Evolutionary conservation across 1,139 yeast species (phyloP).

Genomic region (Kurtzmaniella quercitrusa): DNA sequence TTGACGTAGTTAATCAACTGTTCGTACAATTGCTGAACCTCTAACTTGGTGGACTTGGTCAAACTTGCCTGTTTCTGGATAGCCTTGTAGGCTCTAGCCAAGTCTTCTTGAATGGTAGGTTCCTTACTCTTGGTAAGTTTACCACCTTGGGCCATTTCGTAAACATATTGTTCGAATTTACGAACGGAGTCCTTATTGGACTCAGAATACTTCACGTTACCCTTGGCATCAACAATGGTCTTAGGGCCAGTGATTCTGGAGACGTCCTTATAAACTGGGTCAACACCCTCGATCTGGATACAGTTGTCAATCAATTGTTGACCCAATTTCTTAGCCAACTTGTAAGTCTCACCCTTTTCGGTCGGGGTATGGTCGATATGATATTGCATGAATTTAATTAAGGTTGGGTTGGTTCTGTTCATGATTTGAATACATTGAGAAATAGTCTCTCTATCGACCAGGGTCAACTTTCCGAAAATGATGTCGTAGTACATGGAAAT

Average conservation of each 20-base stretch:
- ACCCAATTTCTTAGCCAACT: conserved; percentile 85
- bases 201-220: conserved; percentile 81
- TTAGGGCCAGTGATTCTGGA: conserved; percentile 93
- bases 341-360: conserved; percentile 82
- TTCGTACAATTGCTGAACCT: conserved; percentile 76
- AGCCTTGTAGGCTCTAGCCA: conserved; percentile 79
- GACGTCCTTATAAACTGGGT: conserved; percentile 95
- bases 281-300: conserved; percentile 73
- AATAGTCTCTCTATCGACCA: conserved; percentile 93
- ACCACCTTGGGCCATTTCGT: conserved; percentile 96
- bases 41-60: conserved; percentile 60
- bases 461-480: conserved; percentile 85
- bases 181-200: conserved; percentile 86
- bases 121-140: conserved; percentile 64
- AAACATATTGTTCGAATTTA: conserved; percentile 92
- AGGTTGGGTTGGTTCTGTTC: conserved; percentile 94
- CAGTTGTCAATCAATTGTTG: conserved; percentile 94
- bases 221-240: conserved; percentile 83
- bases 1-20: conserved; percentile 74
- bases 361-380: conserved; percentile 92
- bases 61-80: conserved; percentile 66
- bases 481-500: conserved; percentile 92
- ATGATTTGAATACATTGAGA: conserved; percentile 94
- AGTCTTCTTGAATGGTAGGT: conserved; percentile 80
- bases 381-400: conserved; percentile 95